A percentile compares a stretch with the other conserved stretches of the same genome.
Conservation (phyloP, 2,329 filamentous ascomycete species). For the Zasmidium citrigriseum region DNA sequence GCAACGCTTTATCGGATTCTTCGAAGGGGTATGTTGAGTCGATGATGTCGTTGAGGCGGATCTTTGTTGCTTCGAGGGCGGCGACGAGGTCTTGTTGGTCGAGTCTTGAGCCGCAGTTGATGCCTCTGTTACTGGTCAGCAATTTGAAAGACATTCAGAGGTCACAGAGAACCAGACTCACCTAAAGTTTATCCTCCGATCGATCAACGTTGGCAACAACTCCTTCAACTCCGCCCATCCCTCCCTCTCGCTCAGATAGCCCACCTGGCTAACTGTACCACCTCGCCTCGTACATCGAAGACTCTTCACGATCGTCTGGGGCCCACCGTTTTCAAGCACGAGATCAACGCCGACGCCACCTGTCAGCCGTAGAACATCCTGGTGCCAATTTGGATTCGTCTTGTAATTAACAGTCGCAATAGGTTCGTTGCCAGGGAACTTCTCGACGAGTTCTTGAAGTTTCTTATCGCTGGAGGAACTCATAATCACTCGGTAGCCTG, state of each 20-base stretch:
- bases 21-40: constrained; percentile 41
- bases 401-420: constrained; percentile 60
- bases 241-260: constrained; percentile 11
- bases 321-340: constrained; percentile 51
- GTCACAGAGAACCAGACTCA: constrained; percentile 5
- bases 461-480: constrained; percentile 60
- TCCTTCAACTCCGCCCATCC: constrained; percentile 8
- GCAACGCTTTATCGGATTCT: constrained; percentile 31
- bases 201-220: constrained; percentile 19
- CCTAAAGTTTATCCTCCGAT: constrained; percentile 20
- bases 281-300: constrained; percentile 29
- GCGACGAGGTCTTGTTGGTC: constrained; percentile 42
- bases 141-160: background rate
- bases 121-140: constrained; percentile 11
- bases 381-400: constrained; percentile 57
- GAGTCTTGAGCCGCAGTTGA: constrained; percentile 41
- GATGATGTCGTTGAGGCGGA: constrained; percentile 37
- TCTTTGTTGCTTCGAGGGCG: constrained; percentile 41
- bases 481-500: constrained; percentile 50
- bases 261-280: constrained; percentile 24
- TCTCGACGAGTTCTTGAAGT: constrained; percentile 49
- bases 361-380: constrained; percentile 51
- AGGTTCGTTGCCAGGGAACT: constrained; percentile 54
- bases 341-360: constrained; percentile 43
- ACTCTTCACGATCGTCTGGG: constrained; percentile 23